Evolutionary conservation across 2,329 filamentous ascomycete species (phyloP), one percentile per base, ranked within the genome.

Genomic region (Leptographium flavum): DNA sequence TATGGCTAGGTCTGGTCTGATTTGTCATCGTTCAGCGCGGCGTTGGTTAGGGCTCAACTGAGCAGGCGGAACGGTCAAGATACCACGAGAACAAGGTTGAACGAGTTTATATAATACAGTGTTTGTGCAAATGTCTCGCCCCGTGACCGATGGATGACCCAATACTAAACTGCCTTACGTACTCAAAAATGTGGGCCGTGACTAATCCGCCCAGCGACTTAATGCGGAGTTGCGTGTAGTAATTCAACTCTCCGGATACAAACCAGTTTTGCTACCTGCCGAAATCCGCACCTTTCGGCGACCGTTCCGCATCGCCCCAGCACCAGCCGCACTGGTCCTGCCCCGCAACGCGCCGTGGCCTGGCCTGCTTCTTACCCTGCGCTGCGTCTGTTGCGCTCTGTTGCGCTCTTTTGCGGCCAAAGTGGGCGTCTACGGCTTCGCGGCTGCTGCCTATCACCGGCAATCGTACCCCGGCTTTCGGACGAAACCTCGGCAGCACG

Each of bases 1-100:
- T 70, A 70, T 68, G 59, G 40, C 39, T 32, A 41, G 39, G 39
- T 44, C 42, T 36, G 40, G 19, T 40, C 42, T 45, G 47, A 47
- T 47, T 50, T 47, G 47, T 55, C 52, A 39, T 41, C n/a, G n/a
- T 63, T 61, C 57, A 74, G 70, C 70, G 63, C 64, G 71, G 71
- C 63, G 70, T 73, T 68, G 32, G 25, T 33, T 25, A 5, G 15
- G 15, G 32, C 32, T 23, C 32, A 23, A 17, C 10, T 10, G 11
- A 33, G 22, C 22, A 31, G 22, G 21, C 2, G 17, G n/a, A 7
- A 3, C 8, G 15, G n/a, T 10, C n/a, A 45, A 17, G 43, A 27
- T 27, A 45, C 43, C 23, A 15, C 23, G 27, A 28, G 27, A 28
- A 28, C n/a, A n/a, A n/a, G n/a, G n/a, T n/a, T 28, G 27, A 28